Conservation (phyloP, 495 filamentous ascomycete genomes). For the Podospora tetraspora region DNA sequence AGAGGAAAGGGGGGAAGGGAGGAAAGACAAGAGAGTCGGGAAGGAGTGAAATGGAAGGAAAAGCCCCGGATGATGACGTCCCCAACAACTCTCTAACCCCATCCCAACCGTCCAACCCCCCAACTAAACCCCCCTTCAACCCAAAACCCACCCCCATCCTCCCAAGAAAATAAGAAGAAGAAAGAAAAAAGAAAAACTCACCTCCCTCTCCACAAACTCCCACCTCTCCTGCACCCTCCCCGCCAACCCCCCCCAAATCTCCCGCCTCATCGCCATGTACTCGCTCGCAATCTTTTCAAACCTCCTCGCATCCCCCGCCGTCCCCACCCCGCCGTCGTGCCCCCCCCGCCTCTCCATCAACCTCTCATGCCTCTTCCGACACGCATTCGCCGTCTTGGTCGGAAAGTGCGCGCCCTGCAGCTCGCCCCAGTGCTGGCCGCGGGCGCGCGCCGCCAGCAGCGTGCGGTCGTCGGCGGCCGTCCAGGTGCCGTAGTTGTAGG, state of each 20-base stretch:
- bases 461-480: slow-evolving; percentile 57
- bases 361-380: slow-evolving; percentile 72
- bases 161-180: neutral
- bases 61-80: neutral
- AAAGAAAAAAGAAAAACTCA: slow-evolving; percentile 29
- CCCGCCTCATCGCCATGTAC: slow-evolving; percentile 60
- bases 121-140: neutral
- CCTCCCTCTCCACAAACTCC: slow-evolving; percentile 64
- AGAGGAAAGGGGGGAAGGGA: no score
- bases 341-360: slow-evolving; percentile 57
- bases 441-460: slow-evolving; percentile 55
- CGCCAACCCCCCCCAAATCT: slow-evolving; percentile 65
- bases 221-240: slow-evolving; percentile 59
- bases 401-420: slow-evolving; percentile 65
- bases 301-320: slow-evolving; percentile 42
- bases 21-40: neutral
- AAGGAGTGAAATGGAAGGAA: no score
- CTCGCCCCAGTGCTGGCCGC: slow-evolving; percentile 64
- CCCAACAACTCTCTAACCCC: no score
- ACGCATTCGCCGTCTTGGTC: slow-evolving; percentile 68
- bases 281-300: slow-evolving; percentile 58
- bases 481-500: slow-evolving; percentile 55
- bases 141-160: neutral
- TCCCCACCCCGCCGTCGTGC: slow-evolving; percentile 50
- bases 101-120: no score